Evolutionary conservation across 305 asterid species (phyloP).

Genomic region (Stenogyne calaminthoides): DNA sequence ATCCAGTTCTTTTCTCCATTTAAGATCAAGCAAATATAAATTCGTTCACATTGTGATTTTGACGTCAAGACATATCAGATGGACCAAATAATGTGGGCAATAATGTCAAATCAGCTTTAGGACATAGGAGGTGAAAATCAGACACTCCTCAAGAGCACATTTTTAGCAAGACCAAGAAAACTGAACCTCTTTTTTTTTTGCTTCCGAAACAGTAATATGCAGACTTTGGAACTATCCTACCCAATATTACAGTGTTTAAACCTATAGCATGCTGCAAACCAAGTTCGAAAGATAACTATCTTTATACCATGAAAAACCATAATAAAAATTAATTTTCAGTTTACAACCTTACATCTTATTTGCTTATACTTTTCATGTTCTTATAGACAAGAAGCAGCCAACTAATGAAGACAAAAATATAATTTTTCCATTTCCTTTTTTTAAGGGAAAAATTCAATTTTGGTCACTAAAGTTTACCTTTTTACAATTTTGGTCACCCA

Average conservation of each 20-base stretch:
- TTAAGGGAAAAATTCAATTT: too few species aligned
- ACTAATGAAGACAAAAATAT: not conserved
- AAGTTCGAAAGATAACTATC: conserved; percentile 6
- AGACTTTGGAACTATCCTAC: not conserved
- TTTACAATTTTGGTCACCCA: too few species aligned
- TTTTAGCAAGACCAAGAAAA: conserved; percentile 4
- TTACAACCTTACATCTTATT: not conserved
- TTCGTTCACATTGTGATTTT: not conserved
- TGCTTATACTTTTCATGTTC: not conserved
- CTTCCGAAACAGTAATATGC: not conserved
- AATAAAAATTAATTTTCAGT: not conserved
- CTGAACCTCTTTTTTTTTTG: not conserved
- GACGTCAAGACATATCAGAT: not conserved
- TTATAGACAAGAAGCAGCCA: not conserved
- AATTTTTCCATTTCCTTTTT: not conserved
- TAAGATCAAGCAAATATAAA: not conserved
- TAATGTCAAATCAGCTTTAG: not conserved
- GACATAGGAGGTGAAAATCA: not conserved
- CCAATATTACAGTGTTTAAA: too few species aligned
- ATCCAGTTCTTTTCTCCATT: not conserved
- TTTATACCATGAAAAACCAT: not conserved
- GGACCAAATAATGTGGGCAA: conserved; percentile 3
- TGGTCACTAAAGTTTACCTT: too few species aligned
- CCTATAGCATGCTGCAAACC: not conserved
- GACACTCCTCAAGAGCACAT: not conserved